Percentiles rank a stretch among this genome's conserved stretches.
These are phyloP conservation scores for Paecilomyces fulvus DNA, from an alignment of 2,329 filamentous ascomycete genomes.

Conservation along the genomic window DNA sequence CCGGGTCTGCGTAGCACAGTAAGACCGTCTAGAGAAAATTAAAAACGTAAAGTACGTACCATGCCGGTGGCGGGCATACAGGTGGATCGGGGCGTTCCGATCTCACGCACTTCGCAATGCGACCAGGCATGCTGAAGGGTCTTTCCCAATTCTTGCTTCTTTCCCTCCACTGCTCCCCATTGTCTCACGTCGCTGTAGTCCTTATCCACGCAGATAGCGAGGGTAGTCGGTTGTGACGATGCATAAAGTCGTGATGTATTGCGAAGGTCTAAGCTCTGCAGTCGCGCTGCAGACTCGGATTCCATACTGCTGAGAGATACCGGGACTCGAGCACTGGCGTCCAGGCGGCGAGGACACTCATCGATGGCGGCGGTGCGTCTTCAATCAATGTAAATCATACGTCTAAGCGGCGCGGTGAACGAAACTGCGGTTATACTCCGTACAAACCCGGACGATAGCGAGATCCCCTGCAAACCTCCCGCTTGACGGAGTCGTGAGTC, in stretches of 20 bases:
- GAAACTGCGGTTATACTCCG: background rate
- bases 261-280: background rate
- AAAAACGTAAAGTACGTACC: background rate
- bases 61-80: background rate
- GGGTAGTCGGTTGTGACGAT: background rate
- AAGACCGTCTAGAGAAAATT: background rate
- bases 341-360: constrained; percentile 4
- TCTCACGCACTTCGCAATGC: background rate
- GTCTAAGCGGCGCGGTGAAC: background rate
- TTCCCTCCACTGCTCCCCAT: background rate
- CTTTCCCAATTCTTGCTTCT: background rate
- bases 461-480: background rate
- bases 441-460: background rate
- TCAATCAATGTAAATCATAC: background rate
- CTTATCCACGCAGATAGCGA: background rate
- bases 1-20: background rate
- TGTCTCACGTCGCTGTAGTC: background rate
- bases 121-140: background rate
- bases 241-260: background rate
- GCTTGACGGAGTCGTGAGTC: background rate
- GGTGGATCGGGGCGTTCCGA: background rate
- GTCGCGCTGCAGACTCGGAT: constrained; percentile 1
- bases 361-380: constrained; percentile 1
- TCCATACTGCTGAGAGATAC: constrained; percentile 9
- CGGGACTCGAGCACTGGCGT: background rate